Evolutionary conservation across 176 grass and related monocot genomes (phyloP).

Genomic region (Oryza officinalis): DNA sequence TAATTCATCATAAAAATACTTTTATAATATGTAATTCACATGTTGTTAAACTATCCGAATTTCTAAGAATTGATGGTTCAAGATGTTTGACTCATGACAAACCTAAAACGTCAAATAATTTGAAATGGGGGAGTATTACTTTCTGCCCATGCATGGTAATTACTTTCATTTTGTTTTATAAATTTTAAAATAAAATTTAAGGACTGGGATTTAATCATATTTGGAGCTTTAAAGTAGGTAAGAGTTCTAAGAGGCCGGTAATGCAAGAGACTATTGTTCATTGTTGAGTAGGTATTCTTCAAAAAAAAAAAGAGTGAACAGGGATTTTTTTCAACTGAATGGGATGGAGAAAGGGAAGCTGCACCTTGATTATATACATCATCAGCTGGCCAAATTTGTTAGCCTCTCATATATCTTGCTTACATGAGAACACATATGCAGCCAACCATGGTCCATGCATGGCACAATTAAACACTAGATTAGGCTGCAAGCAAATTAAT

Average conservation of each 20-base stretch:
- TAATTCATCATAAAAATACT: too few species aligned
- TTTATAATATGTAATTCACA: too few species aligned
- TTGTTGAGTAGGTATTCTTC: background rate
- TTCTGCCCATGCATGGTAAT: too few species aligned
- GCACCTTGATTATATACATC: background rate
- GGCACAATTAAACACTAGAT: background rate
- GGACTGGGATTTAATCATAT: too few species aligned
- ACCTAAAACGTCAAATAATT: too few species aligned
- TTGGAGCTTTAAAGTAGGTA: background rate
- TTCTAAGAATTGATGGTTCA: too few species aligned
- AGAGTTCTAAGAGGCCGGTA: background rate
- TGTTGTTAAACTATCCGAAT: too few species aligned
- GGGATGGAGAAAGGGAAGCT: background rate
- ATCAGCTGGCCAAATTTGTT: background rate
- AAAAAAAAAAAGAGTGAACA: background rate
- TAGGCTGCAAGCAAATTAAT: background rate
- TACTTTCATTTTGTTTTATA: too few species aligned
- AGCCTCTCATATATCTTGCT: too few species aligned
- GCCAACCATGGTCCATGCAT: background rate
- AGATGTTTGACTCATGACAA: too few species aligned
- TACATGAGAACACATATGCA: background rate
- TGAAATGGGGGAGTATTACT: too few species aligned
- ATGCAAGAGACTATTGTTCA: background rate
- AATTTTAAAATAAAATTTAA: too few species aligned
- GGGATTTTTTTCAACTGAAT: background rate